Evolutionary conservation across 108 stramenopile species (phyloP), one percentile per base, ranked within the genome.

Genomic region (Cyclotella kingstonii): DNA sequence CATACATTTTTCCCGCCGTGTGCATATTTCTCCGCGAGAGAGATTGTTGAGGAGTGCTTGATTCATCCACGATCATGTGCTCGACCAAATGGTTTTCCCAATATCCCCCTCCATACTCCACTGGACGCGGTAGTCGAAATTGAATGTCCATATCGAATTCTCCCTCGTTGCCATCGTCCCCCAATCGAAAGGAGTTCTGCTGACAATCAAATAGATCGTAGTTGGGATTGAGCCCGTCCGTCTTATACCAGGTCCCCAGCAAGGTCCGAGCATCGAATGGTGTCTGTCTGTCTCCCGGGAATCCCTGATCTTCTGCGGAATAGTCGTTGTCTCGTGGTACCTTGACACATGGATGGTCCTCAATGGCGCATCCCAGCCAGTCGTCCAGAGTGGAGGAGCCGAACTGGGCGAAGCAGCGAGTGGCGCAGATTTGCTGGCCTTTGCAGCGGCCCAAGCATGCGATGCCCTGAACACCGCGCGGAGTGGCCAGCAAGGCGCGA

Each of bases 201-300:
- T 97, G 96, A 68, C 96, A 97, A 59, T 94, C 92, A 70, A 96
- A 97, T 60, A 91, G 77, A 77, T 96, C 95, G 68, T 97, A 95
- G 49, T 94, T 92, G 47, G 91, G 88, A 77, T 95, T 91, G 52
- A 92, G 71, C 19, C 96, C 95, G 66, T 93, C 77, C 3, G 90
- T 90, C 75, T 97, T 97, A 70, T 90, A 96, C 96, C 96, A 97
- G 25, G 66, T 86, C 12, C 96, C 96, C 34, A 90, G 64, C 55
- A 97, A 65, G 12, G 68, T 49, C 4, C 46, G 56, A 2, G 91
- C 87, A 72, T 93, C 86, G 80, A 97, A 97, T 15, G n/a, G n/a
- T n/a, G n/a, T n/a, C n/a, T n/a, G n/a, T 57, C 71, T 30, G 74
- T 51, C 11, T 90, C 50, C 4, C 74, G 44, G 29, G 60, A 51